Evolutionary conservation across 2,329 filamentous ascomycete species (phyloP).

Genomic region (Cladosporium sp.): DNA sequence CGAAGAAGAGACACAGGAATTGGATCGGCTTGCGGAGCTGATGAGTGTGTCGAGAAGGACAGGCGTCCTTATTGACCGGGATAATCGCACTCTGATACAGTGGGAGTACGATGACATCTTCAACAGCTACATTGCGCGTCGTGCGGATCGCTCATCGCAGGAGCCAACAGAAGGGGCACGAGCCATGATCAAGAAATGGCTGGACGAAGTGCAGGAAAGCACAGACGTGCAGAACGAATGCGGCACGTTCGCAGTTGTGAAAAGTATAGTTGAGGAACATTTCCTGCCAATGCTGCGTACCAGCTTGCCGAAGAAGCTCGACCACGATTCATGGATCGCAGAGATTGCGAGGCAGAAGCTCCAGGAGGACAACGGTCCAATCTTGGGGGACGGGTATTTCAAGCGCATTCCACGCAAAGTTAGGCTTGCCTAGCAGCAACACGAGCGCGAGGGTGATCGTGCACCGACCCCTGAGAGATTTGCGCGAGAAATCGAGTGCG

Average conservation of each 20-base stretch:
- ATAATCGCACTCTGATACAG: too few relatives aligned
- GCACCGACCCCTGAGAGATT: too few relatives aligned
- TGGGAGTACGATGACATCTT: background rate
- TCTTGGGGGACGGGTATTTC: background rate
- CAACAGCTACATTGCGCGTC: background rate
- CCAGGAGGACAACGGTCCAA: background rate
- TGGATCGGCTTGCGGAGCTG: background rate
- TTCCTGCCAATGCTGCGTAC: background rate
- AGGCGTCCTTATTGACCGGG: background rate
- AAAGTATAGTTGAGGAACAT: too few relatives aligned
- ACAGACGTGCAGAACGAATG: too few relatives aligned
- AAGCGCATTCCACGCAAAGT: too few relatives aligned
- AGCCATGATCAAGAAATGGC: background rate
- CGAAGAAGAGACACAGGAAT: background rate
- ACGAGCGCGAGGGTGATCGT: too few relatives aligned
- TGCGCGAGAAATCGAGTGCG: too few relatives aligned
- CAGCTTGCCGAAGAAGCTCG: background rate
- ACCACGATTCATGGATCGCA: background rate
- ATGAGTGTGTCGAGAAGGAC: background rate
- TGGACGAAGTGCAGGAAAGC: background rate
- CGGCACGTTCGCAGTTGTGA: too few relatives aligned
- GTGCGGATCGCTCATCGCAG: background rate
- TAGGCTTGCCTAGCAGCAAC: too few relatives aligned
- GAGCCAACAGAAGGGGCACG: background rate
- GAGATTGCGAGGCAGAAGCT: background rate